Evolutionary conservation across 2,329 filamentous ascomycete species (phyloP).

Genomic region (Pseudogymnoascus pannorum): DNA sequence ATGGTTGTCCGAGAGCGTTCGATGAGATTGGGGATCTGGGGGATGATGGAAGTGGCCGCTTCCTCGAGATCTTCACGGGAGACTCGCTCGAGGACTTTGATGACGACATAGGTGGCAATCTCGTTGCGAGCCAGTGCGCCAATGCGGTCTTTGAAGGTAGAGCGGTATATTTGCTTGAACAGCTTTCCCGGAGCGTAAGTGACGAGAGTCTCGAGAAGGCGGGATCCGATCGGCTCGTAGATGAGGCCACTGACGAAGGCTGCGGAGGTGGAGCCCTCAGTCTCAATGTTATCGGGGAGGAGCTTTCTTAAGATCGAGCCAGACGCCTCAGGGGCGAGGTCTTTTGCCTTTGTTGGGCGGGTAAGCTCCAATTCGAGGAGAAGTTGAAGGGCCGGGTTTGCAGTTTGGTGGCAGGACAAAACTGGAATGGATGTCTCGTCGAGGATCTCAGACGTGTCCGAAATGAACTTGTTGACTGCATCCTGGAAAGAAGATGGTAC

Average conservation of each 20-base stretch:
- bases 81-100: slow-evolving; percentile 72
- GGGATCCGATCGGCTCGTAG: slow-evolving; percentile 85
- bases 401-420: slow-evolving; percentile 80
- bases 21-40: slow-evolving; percentile 66
- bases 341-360: slow-evolving; percentile 60
- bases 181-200: slow-evolving; percentile 74
- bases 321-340: slow-evolving; percentile 46
- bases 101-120: slow-evolving; percentile 80
- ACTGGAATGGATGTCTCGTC: slow-evolving; percentile 75
- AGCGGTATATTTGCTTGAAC: slow-evolving; percentile 81
- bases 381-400: slow-evolving; percentile 88
- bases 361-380: slow-evolving; percentile 80
- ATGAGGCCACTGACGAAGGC: slow-evolving; percentile 79
- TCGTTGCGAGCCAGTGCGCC: slow-evolving; percentile 80
- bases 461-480: slow-evolving; percentile 75
- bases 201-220: slow-evolving; percentile 81
- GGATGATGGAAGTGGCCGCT: slow-evolving; percentile 63
- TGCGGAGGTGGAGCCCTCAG: slow-evolving; percentile 65
- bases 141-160: slow-evolving; percentile 73
- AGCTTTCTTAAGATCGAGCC: slow-evolving; percentile 64
- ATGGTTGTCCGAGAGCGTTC: slow-evolving; percentile 70
- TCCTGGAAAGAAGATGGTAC: slow-evolving; percentile 74
- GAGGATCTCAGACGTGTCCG: slow-evolving; percentile 64
- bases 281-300: slow-evolving; percentile 70
- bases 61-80: slow-evolving; percentile 77